phyloP scores from a whole-genome alignment of 2,329 filamentous ascomycete genomes.

The Sclerotinia nivalis region DNA sequence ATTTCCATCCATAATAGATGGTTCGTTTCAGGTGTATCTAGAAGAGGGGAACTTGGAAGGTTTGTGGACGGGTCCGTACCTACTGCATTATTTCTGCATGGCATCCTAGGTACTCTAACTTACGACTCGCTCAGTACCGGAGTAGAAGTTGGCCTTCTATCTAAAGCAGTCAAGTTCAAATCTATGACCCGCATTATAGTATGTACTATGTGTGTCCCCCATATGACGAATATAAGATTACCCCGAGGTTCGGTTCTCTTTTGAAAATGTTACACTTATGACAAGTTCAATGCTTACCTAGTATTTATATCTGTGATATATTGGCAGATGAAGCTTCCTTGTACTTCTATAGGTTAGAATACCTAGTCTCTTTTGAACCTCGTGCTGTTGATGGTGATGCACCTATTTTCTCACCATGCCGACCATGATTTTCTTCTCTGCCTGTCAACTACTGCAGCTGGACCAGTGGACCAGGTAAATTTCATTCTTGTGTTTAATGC shows the following conservation, averaged over 20 bases:
- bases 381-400: conserved; percentile 9
- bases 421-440: background rate
- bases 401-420: conserved; percentile 4
- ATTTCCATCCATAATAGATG: background rate
- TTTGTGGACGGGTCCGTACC: background rate
- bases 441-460: background rate
- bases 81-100: conserved; percentile 3
- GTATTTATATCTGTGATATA: background rate
- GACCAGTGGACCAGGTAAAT: background rate
- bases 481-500: conserved; percentile 3
- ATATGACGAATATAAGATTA: background rate
- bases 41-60: background rate
- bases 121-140: background rate
- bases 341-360: background rate
- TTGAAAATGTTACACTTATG: background rate
- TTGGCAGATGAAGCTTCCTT: background rate
- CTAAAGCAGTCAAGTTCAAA: background rate
- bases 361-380: background rate
- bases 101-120: background rate
- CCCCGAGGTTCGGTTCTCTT: background rate
- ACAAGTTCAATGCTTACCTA: background rate
- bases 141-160: background rate
- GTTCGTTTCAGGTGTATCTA: conserved; percentile 1
- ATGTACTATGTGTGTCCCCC: background rate
- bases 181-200: background rate